Evolutionary conservation across 169 alveolate species (phyloP).

Genomic region (Plasmodium chabaudi): DNA sequence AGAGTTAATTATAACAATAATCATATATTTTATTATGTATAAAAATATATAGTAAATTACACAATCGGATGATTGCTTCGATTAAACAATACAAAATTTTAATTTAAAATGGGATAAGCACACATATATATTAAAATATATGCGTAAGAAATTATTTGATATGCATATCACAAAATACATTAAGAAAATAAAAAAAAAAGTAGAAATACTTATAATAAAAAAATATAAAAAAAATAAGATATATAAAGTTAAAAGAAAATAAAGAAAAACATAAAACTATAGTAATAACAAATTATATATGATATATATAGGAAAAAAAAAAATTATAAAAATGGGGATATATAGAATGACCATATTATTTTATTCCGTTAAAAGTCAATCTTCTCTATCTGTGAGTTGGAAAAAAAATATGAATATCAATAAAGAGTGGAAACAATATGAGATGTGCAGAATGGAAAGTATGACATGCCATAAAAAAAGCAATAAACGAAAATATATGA

Average conservation of each 20-base stretch:
- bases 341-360: background rate
- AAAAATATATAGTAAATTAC: background rate
- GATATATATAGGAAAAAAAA: conserved; percentile 6
- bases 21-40: background rate
- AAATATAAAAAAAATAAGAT: background rate
- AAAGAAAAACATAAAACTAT: background rate
- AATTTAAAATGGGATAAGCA: conserved; percentile 14
- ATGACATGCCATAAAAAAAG: too few species aligned
- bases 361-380: background rate
- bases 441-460: too few species aligned
- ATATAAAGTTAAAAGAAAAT: background rate
- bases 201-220: background rate
- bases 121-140: background rate
- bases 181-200: conserved; percentile 3
- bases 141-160: conserved; percentile 3
- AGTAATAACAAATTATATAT: background rate
- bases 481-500: too few species aligned
- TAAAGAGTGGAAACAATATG: background rate
- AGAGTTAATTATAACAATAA: background rate
- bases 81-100: conserved; percentile 44
- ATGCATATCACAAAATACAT: conserved; percentile 9
- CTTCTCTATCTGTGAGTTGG: conserved; percentile 62
- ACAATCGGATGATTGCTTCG: background rate
- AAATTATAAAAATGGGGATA: background rate
- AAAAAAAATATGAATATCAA: background rate